These are phyloP conservation scores for Ambrosiella xylebori DNA, from an alignment of 2,329 filamentous ascomycete genomes.

Conservation along the genomic window DNA sequence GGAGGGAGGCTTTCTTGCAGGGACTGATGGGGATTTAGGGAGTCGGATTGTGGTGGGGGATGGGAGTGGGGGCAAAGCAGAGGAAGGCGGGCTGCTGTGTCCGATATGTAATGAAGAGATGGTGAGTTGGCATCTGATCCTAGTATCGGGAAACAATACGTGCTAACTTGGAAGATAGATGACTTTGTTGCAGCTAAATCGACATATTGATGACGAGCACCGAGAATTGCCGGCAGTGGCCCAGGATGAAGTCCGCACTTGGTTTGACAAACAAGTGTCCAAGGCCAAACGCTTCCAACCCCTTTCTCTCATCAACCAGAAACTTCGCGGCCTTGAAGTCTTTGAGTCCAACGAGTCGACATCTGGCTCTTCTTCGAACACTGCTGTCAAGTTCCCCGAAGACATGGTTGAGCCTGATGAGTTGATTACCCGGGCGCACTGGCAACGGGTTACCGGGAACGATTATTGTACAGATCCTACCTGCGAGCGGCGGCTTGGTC, in stretches of 20 bases:
- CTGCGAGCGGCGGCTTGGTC: conserved; percentile 59
- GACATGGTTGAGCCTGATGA: conserved; percentile 61
- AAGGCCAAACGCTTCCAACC: conserved; percentile 91
- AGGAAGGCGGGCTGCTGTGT: conserved; percentile 56
- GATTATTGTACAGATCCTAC: conserved; percentile 77
- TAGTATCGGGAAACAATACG: conserved; percentile 16
- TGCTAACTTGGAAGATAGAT: conserved; percentile 34
- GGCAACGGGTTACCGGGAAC: conserved; percentile 59
- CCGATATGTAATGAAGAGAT: conserved; percentile 99
- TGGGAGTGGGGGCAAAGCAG: conserved; percentile 31
- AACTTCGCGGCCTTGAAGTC: conserved; percentile 77
- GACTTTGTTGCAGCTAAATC: conserved; percentile 81
- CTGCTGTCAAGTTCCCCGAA: conserved; percentile 22
- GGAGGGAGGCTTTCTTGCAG: conserved; percentile 42
- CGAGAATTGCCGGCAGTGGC: conserved; percentile 75
- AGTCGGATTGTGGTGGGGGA: no score
- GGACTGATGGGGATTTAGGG: conserved; percentile 45
- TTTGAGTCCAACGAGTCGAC: conserved; percentile 77
- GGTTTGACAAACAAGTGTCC: conserved; percentile 87
- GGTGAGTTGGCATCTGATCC: conserved; percentile 34
- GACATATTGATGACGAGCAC: conserved; percentile 69
- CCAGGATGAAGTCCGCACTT: conserved; percentile 89
- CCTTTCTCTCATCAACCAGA: conserved; percentile 79
- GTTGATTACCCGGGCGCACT: conserved; percentile 71
- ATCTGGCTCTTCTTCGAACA: conserved; percentile 15